Evolutionary conservation across 768 basidiomycete genomes (phyloP).

Genomic region (Xerocomellus chrysenteron): DNA sequence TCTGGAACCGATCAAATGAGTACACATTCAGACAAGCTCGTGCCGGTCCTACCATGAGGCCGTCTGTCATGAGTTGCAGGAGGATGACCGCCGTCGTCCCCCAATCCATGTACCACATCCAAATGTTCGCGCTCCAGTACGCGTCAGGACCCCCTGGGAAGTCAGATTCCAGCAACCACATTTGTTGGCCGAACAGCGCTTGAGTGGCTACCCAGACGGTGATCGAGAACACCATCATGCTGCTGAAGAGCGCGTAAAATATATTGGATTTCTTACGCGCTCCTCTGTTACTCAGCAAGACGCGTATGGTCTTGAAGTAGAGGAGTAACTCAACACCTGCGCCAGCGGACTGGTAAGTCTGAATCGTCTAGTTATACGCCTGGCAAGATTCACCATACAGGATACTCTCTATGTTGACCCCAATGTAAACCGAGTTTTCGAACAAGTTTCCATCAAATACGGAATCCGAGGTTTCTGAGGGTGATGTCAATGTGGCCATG

Average conservation of each 20-base stretch:
- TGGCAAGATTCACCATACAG: slow-evolving; percentile 21
- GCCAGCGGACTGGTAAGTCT: neutral
- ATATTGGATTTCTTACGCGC: slow-evolving; percentile 4
- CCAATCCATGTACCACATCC: slow-evolving; percentile 29
- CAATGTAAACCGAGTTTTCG: slow-evolving; percentile 16
- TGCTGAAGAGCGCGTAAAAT: slow-evolving; percentile 29
- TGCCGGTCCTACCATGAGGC: slow-evolving; percentile 17
- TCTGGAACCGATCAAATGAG: slow-evolving; percentile 27
- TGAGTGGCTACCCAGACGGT: slow-evolving; percentile 29
- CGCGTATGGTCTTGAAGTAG: slow-evolving; percentile 23
- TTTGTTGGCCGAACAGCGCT: slow-evolving; percentile 27
- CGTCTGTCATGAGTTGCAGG: slow-evolving; percentile 38
- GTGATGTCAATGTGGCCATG: neutral
- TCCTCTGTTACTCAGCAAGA: slow-evolving; percentile 3
- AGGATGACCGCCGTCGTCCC: slow-evolving; percentile 25
- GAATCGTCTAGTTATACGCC: neutral
- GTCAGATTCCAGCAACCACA: slow-evolving; percentile 36
- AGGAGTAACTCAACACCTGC: slow-evolving; percentile 24
- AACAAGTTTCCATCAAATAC: neutral
- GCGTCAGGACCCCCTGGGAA: slow-evolving; percentile 36
- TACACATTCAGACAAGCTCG: neutral
- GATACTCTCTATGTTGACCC: slow-evolving; percentile 16
- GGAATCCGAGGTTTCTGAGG: neutral
- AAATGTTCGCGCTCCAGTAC: slow-evolving; percentile 28
- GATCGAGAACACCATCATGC: slow-evolving; percentile 25